A percentile compares a stretch with the other conserved stretches of the same genome.
Evolutionary conservation across 805 yeast species (phyloP).

Genomic region (Phaffomyces thermotolerans): DNA sequence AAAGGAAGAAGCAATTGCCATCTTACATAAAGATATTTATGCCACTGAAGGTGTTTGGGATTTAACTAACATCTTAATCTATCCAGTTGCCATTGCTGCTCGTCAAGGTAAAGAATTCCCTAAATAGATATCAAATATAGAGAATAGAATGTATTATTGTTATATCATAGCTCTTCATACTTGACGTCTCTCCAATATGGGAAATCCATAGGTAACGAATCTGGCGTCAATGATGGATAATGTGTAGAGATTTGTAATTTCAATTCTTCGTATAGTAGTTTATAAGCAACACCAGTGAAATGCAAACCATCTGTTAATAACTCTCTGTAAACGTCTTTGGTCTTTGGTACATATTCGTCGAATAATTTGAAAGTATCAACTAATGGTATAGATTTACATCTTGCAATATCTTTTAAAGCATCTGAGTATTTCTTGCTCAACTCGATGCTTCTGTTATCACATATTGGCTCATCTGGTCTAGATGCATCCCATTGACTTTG

Average conservation of each 20-base stretch:
- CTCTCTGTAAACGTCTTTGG: constrained; percentile 31
- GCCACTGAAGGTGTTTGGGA: constrained; percentile 72
- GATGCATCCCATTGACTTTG: constrained; percentile 31
- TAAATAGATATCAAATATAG: no score
- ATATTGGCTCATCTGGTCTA: constrained; percentile 25
- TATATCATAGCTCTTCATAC: constrained; percentile 10
- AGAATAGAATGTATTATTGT: no score
- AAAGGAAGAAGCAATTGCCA: constrained; percentile 56
- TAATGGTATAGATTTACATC: constrained; percentile 42
- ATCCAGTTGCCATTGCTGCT: constrained; percentile 46
- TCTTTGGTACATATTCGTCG: constrained; percentile 20
- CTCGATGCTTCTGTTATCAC: constrained; percentile 36
- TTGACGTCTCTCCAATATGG: constrained; percentile 35
- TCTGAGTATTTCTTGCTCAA: constrained; percentile 43
- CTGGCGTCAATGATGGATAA: constrained; percentile 46
- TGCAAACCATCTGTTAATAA: constrained; percentile 53
- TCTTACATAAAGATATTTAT: constrained; percentile 58
- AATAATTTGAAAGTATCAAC: constrained; percentile 48
- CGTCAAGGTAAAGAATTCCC: constrained; percentile 20
- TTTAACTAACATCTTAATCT: constrained; percentile 48
- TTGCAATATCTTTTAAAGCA: constrained; percentile 40
- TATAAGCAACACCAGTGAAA: constrained; percentile 47
- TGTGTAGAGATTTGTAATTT: constrained; percentile 28
- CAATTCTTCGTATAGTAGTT: constrained; percentile 39
- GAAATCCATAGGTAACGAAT: constrained; percentile 28